These are phyloP conservation scores for Talaromyces rugulosus DNA, from an alignment of 2,329 filamentous ascomycete genomes.

Conservation along the genomic window DNA sequence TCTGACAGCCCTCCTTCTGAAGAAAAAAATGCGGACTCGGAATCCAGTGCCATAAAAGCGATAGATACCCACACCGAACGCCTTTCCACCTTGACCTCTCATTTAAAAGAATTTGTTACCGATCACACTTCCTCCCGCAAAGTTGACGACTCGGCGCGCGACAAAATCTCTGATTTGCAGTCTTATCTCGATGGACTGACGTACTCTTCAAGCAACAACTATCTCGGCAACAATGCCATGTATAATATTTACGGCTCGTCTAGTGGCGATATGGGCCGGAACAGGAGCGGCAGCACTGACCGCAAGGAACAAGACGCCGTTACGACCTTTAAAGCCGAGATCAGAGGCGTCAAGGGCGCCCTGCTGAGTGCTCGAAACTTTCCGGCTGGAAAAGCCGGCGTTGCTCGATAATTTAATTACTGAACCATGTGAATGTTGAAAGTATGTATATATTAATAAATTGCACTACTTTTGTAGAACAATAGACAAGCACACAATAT, in stretches of 20 bases:
- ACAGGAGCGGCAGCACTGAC: slow-evolving; percentile 17
- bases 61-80: slow-evolving; percentile 36
- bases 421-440: neutral
- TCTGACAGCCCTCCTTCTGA: slow-evolving; percentile 18
- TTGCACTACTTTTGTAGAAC: neutral
- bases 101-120: slow-evolving; percentile 45
- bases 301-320: slow-evolving; percentile 52
- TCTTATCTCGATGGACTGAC: slow-evolving; percentile 50
- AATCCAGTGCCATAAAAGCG: slow-evolving; percentile 13
- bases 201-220: slow-evolving; percentile 26
- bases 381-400: slow-evolving; percentile 31
- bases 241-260: slow-evolving; percentile 30
- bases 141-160: slow-evolving; percentile 30
- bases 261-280: slow-evolving; percentile 22
- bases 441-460: neutral
- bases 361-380: slow-evolving; percentile 61
- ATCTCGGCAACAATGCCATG: slow-evolving; percentile 21
- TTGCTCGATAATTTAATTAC: slow-evolving; percentile 2
- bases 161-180: slow-evolving; percentile 41
- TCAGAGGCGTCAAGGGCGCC: slow-evolving; percentile 60
- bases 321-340: slow-evolving; percentile 55
- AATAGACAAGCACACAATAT: neutral
- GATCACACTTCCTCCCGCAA: slow-evolving; percentile 30
- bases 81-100: slow-evolving; percentile 48
- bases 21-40: neutral